These are phyloP conservation scores for Collybiopsis confluens DNA, from an alignment of 768 basidiomycete genomes.

Conservation along the genomic window DNA sequence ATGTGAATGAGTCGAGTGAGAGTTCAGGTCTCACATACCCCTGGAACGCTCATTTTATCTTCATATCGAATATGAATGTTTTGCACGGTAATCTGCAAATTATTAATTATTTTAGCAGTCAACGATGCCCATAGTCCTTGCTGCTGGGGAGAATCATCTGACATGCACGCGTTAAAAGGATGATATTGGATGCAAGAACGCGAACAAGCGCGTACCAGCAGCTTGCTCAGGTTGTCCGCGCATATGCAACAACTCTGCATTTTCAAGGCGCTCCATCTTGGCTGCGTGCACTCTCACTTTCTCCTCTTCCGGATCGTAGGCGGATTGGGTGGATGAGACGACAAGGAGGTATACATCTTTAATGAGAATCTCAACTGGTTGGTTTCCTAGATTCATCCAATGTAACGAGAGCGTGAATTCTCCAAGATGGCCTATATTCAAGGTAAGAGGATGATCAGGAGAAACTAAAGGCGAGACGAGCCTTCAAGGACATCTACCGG, in stretches of 20 bases:
- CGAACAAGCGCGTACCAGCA: conserved; percentile 31
- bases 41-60: conserved; percentile 90
- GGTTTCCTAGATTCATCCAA: conserved; percentile 85
- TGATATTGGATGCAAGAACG: neutral
- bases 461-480: conserved; percentile 18
- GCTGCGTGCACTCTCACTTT: conserved; percentile 75
- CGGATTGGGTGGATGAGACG: conserved; percentile 69
- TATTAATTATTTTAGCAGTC: conserved; percentile 88
- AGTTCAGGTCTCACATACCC: conserved; percentile 46
- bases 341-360: conserved; percentile 96
- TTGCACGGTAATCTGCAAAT: conserved; percentile 91
- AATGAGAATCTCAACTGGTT: conserved; percentile 85
- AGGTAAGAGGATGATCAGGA: neutral
- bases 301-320: conserved; percentile 78
- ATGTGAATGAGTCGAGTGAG: neutral
- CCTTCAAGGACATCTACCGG: conserved; percentile 96
- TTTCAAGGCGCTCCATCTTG: conserved; percentile 85
- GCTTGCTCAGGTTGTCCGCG: conserved; percentile 49
- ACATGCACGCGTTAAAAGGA: neutral
- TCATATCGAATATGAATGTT: conserved; percentile 97
- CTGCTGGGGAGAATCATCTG: conserved; percentile 62
- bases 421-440: conserved; percentile 68
- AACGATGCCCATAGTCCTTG: conserved; percentile 82
- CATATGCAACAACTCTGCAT: conserved; percentile 79
- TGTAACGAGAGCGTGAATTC: conserved; percentile 82